phyloP scores from a whole-genome alignment of 129 eudicot genomes.

The Helianthus tuberosus region DNA sequence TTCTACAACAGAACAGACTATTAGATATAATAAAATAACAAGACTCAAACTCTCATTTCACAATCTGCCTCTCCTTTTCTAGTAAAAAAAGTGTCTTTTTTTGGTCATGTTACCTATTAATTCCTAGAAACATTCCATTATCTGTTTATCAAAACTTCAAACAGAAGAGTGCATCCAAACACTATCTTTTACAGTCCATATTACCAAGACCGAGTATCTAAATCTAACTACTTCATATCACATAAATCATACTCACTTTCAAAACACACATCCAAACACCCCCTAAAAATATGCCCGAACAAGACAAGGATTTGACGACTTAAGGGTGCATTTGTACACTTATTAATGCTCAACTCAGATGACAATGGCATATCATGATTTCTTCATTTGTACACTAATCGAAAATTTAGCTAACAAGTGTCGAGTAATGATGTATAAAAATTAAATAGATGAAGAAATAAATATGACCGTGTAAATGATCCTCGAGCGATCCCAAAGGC shows the following conservation, averaged over 20 bases:
- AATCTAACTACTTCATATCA: background rate
- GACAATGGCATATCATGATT: background rate
- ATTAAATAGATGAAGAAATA: background rate
- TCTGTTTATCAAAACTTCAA: background rate
- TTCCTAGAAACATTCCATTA: background rate
- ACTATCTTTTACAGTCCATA: background rate
- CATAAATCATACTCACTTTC: background rate
- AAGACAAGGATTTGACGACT: background rate
- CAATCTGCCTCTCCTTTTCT: background rate
- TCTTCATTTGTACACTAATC: background rate
- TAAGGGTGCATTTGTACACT: constrained; percentile 1
- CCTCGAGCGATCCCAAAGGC: constrained; percentile 96
- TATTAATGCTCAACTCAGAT: background rate
- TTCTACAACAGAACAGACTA: background rate
- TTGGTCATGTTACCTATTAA: background rate
- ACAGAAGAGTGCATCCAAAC: constrained; percentile 1
- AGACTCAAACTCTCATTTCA: background rate
- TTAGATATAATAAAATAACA: background rate
- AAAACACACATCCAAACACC: background rate
- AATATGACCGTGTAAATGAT: constrained; percentile 87
- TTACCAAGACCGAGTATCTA: background rate
- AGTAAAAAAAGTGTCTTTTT: background rate
- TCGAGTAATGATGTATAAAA: background rate
- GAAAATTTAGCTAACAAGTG: background rate
- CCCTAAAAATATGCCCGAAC: background rate